phyloP scores from a whole-genome alignment of 805 yeast genomes.

The Hanseniaspora guilliermondii region DNA sequence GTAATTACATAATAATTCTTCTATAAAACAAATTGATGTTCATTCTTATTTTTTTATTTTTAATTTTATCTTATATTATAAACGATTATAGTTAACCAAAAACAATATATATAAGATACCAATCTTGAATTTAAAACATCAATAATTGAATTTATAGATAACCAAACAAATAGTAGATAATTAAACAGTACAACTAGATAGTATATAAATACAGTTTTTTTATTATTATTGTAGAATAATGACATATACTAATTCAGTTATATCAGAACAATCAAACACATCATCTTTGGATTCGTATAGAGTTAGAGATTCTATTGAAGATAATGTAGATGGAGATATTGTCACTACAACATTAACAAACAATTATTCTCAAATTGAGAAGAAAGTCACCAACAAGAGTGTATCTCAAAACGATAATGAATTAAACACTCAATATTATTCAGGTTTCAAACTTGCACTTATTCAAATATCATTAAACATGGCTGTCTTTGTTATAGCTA shows the following conservation, averaged over 20 bases:
- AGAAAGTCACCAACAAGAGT: background rate
- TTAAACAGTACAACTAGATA: too few relatives aligned
- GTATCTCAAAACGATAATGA: background rate
- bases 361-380: slow-evolving; percentile 2
- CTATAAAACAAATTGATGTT: too few relatives aligned
- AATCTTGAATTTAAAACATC: too few relatives aligned
- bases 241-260: background rate
- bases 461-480: slow-evolving; percentile 19
- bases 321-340: background rate
- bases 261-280: background rate
- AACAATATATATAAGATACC: too few relatives aligned
- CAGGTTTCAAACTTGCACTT: slow-evolving; percentile 10
- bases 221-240: background rate
- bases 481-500: slow-evolving; percentile 31
- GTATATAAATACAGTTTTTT: too few relatives aligned
- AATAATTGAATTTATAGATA: too few relatives aligned
- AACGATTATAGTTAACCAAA: too few relatives aligned
- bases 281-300: background rate
- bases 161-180: too few relatives aligned
- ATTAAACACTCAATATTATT: background rate
- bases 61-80: too few relatives aligned
- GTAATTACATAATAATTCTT: too few relatives aligned
- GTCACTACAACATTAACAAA: background rate
- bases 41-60: too few relatives aligned
- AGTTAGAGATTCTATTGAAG: background rate